phyloP scores from a whole-genome alignment of 2,329 filamentous ascomycete species.

The Fusarium brachygibbosum region DNA sequence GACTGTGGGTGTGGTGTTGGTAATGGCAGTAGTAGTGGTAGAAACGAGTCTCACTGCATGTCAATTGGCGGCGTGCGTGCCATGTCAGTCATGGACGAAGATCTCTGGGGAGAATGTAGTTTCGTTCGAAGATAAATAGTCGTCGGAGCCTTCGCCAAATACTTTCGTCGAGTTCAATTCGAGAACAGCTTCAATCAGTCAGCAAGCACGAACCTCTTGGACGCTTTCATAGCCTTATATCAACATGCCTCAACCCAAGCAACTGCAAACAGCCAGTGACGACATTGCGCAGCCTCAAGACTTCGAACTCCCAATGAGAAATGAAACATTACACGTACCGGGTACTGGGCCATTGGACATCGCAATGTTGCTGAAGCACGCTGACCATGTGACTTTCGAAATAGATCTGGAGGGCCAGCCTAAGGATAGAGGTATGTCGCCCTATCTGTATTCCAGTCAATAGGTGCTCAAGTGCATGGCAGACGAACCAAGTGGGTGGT shows the following conservation, averaged over 20 bases:
- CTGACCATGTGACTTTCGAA: neutral
- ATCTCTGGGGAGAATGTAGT: neutral
- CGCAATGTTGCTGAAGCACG: neutral
- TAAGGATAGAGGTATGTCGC: neutral
- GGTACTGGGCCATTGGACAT: neutral
- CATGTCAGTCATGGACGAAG: neutral
- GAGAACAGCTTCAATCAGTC: neutral
- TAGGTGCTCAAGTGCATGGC: neutral
- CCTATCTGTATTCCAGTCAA: neutral
- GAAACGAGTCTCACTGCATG: slow-evolving; percentile 14
- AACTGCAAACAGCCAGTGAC: neutral
- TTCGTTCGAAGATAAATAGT: slow-evolving; percentile 28
- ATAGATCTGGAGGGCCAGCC: slow-evolving; percentile 8
- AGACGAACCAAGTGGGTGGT: neutral
- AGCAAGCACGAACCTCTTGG: neutral
- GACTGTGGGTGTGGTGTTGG: slow-evolving; percentile 3
- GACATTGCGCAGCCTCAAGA: neutral
- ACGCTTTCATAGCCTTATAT: neutral
- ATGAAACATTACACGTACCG: neutral
- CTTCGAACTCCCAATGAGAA: neutral
- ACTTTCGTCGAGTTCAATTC: neutral
- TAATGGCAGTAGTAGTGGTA: slow-evolving; percentile 2
- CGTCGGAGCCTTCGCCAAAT: neutral
- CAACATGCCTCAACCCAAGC: slow-evolving; percentile 9
- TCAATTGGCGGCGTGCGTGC: neutral